These are phyloP conservation scores for Nidularia sp. DNA, from an alignment of 768 basidiomycete species.

Conservation along the genomic window DNA sequence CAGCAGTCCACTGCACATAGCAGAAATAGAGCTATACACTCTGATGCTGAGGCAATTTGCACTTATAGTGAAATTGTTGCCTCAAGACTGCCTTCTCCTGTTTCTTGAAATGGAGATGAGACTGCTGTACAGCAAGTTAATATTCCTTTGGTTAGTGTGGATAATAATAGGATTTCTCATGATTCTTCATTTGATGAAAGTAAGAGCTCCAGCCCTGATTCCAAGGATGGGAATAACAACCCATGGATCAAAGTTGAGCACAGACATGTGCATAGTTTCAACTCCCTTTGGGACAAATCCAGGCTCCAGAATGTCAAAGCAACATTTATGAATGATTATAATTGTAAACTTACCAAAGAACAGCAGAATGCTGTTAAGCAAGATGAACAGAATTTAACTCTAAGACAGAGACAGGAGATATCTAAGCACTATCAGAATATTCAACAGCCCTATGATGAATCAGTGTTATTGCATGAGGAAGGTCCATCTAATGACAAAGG, in stretches of 20 bases:
- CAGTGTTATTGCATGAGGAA: neutral
- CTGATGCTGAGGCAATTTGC: neutral
- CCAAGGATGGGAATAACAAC: neutral
- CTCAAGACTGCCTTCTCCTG: neutral
- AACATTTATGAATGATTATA: neutral
- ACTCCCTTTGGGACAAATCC: neutral
- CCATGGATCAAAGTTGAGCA: neutral
- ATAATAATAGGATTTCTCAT: neutral
- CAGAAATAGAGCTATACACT: neutral
- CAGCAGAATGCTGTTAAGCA: neutral
- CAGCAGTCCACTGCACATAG: neutral
- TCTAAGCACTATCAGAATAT: neutral
- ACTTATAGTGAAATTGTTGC: neutral
- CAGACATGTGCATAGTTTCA: neutral
- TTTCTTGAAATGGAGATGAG: neutral
- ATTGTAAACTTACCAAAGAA: neutral
- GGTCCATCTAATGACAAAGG: constrained; percentile 12
- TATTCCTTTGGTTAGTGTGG: neutral
- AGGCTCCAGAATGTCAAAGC: neutral
- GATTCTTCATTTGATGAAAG: neutral
- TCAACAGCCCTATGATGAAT: neutral
- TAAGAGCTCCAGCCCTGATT: no score
- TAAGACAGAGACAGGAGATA: neutral
- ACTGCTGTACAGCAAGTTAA: neutral
- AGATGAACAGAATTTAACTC: neutral